Percentiles rank a stretch among this genome's conserved stretches.
Evolutionary conservation across 306 rosid genomes (phyloP).

Genomic region (Cucumis hystrix): DNA sequence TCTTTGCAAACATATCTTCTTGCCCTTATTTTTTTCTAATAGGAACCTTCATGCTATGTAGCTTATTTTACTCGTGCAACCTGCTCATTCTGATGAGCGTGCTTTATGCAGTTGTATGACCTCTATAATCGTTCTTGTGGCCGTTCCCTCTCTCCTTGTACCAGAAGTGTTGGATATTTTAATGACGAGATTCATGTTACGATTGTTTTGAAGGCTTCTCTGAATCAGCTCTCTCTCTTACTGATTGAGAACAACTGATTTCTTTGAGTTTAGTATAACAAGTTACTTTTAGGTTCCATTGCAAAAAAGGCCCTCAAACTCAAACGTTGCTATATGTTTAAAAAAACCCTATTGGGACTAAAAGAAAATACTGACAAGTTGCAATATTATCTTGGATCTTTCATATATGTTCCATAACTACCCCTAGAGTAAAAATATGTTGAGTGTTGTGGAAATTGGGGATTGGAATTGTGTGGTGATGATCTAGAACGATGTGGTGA

Average conservation of each 20-base stretch:
- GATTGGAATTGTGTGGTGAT: background rate
- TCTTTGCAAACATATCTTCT: background rate
- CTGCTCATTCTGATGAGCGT: background rate
- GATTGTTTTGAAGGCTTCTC: background rate
- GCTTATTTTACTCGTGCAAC: background rate
- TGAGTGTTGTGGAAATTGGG: no score
- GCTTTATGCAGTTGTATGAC: background rate
- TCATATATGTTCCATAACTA: no score
- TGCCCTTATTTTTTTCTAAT: background rate
- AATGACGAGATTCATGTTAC: background rate
- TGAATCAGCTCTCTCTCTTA: background rate
- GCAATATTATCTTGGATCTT: no score
- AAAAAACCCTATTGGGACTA: background rate
- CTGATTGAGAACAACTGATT: background rate
- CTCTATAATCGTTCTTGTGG: background rate
- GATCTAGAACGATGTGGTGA: background rate
- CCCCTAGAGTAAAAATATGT: no score
- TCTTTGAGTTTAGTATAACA: background rate
- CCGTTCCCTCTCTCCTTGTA: background rate
- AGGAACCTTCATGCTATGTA: background rate
- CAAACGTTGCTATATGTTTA: background rate
- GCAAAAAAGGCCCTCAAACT: background rate
- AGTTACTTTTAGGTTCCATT: background rate
- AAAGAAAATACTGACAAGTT: no score
- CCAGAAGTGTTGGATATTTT: background rate